Conservation (phyloP, 192 early-diverging fungal species). For the Linnemannia zychae region DNA sequence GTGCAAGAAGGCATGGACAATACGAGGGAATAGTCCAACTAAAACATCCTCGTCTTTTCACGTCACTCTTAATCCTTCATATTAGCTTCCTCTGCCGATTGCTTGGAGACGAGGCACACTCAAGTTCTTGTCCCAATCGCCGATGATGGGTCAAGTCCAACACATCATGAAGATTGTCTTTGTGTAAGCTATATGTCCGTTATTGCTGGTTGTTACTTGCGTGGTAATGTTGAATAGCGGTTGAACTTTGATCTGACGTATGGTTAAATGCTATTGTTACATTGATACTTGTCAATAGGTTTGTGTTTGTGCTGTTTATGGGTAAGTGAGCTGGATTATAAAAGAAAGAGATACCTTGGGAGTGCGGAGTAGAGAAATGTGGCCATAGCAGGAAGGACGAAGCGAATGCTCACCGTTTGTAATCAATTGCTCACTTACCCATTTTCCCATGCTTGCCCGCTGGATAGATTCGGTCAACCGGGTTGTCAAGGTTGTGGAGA, state of each 20-base stretch:
- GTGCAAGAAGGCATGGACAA: not conserved
- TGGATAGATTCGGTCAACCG: slow-evolving; percentile 66
- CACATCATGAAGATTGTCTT: slow-evolving; percentile 66
- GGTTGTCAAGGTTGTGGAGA: slow-evolving; percentile 52
- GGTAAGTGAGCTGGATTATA: slow-evolving; percentile 50
- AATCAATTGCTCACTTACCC: not conserved
- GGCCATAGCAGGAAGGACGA: not conserved
- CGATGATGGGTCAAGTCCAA: slow-evolving; percentile 58
- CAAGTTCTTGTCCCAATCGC: slow-evolving; percentile 60
- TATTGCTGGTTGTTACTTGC: not conserved
- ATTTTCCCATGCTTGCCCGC: too few species aligned
- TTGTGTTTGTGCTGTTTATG: slow-evolving; percentile 66
- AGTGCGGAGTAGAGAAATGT: slow-evolving; percentile 2
- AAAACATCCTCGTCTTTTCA: not conserved
- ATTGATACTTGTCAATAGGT: slow-evolving; percentile 42
- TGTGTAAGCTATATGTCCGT: slow-evolving; percentile 51
- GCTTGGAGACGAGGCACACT: slow-evolving; percentile 62
- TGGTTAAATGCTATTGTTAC: not conserved
- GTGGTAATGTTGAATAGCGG: not conserved
- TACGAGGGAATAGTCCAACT: not conserved
- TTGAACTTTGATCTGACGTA: not conserved
- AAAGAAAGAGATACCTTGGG: not conserved
- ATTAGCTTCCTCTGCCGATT: slow-evolving; percentile 64
- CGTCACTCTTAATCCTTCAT: not conserved
- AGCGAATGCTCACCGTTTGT: not conserved